These are phyloP conservation scores for Calocybe cyanea DNA, from an alignment of 768 basidiomycete species.

Conservation along the genomic window DNA sequence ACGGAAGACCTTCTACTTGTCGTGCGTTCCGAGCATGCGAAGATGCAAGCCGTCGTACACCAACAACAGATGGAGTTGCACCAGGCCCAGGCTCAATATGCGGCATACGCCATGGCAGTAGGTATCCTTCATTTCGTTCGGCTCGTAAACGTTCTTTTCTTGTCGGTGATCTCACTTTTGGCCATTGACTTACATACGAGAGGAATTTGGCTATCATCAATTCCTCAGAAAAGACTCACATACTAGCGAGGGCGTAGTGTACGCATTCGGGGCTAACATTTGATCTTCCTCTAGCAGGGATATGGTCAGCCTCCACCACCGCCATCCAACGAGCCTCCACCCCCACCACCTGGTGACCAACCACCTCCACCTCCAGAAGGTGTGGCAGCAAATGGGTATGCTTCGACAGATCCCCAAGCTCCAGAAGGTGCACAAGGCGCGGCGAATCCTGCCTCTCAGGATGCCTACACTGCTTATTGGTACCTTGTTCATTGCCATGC, in stretches of 20 bases:
- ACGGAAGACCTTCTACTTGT: conserved; percentile 84
- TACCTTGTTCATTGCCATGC: conserved; percentile 25
- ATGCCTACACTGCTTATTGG: conserved; percentile 63
- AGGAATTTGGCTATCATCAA: no score
- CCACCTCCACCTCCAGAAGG: conserved; percentile 36
- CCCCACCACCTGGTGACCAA: conserved; percentile 48
- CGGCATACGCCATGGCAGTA: conserved; percentile 63
- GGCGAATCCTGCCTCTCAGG: conserved; percentile 41
- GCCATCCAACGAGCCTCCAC: conserved; percentile 49
- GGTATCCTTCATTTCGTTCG: conserved; percentile 23
- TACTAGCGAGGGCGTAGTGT: no score
- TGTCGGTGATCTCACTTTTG: no score
- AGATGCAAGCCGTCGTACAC: conserved; percentile 49
- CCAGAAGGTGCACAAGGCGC: conserved; percentile 35
- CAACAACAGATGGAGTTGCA: conserved; percentile 88
- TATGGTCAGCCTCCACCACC: conserved; percentile 51
- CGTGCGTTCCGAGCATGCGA: conserved; percentile 83
- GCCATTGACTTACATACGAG: no score
- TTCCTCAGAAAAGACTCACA: no score
- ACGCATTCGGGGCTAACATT: neutral
- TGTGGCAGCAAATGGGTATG: conserved; percentile 47
- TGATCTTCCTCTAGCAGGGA: conserved; percentile 24
- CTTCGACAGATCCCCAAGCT: conserved; percentile 27
- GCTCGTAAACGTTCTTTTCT: neutral
- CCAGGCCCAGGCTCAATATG: conserved; percentile 78